phyloP scores from a whole-genome alignment of 768 basidiomycete species.

The Tricholoma flavovirens region DNA sequence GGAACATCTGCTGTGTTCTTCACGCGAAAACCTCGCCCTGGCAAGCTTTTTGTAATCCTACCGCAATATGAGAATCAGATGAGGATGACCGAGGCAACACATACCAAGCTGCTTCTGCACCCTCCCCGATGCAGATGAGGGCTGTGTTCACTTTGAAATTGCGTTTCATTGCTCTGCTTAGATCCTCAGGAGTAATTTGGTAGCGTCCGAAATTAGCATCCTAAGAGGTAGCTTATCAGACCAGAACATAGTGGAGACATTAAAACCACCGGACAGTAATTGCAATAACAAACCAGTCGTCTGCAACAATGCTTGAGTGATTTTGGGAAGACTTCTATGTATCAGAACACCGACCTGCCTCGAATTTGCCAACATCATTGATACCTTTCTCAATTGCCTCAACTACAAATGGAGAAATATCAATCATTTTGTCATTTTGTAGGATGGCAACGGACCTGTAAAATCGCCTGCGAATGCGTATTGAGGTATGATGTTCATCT shows the following conservation, averaged over 20 bases:
- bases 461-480: slow-evolving; percentile 67
- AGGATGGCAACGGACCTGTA: slow-evolving; percentile 36
- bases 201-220: slow-evolving; percentile 68
- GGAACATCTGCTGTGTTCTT: slow-evolving; percentile 60
- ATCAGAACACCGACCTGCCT: slow-evolving; percentile 42
- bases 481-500: slow-evolving; percentile 63
- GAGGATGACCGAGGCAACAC: slow-evolving; percentile 4
- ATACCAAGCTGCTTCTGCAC: slow-evolving; percentile 59
- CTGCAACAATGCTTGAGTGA: slow-evolving; percentile 21
- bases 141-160: slow-evolving; percentile 64
- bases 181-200: slow-evolving; percentile 51
- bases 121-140: slow-evolving; percentile 64
- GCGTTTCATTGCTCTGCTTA: slow-evolving; percentile 51
- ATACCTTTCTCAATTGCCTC: slow-evolving; percentile 63
- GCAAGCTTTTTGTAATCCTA: slow-evolving; percentile 60
- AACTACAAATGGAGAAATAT: slow-evolving; percentile 29
- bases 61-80: not conserved
- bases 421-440: not conserved
- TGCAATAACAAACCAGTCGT: slow-evolving; percentile 69
- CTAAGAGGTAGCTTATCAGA: slow-evolving; percentile 13
- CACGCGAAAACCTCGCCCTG: slow-evolving; percentile 55
- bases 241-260: not conserved
- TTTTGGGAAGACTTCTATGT: not conserved
- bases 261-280: slow-evolving; percentile 38
- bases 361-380: slow-evolving; percentile 51